A percentile compares a stretch with the other conserved stretches of the same genome.
phyloP scores from a whole-genome alignment of 768 basidiomycete species.

The Lentinula edodes region DNA sequence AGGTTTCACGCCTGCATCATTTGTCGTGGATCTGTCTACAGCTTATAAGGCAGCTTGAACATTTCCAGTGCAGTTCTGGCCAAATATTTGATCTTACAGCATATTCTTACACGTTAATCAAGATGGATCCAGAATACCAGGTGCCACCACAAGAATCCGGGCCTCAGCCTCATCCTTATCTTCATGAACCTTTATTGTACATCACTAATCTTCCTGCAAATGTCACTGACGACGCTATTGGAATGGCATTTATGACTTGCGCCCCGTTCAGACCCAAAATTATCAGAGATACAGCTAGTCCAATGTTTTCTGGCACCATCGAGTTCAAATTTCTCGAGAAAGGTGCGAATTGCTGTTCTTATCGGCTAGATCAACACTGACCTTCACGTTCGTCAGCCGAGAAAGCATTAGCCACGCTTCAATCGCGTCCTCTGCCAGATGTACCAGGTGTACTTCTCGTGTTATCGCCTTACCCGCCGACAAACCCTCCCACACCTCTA shows the following conservation, averaged over 20 bases:
- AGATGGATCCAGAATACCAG: conserved; percentile 41
- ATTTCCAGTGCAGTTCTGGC: not conserved
- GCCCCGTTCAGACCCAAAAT: conserved; percentile 82
- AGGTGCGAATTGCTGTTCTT: conserved; percentile 41
- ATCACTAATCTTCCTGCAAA: conserved; percentile 72
- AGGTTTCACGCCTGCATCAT: not conserved
- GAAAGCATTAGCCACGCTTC: conserved; percentile 81
- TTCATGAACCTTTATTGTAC: conserved; percentile 78
- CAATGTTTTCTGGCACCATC: conserved; percentile 63
- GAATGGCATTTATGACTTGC: conserved; percentile 65
- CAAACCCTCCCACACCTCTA: conserved; percentile 66
- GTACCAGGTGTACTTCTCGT: conserved; percentile 53
- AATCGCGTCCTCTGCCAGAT: conserved; percentile 61
- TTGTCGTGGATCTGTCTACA: not conserved
- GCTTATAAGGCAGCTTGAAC: not conserved
- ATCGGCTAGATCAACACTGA: conserved; percentile 5
- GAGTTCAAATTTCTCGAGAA: conserved; percentile 81
- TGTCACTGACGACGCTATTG: conserved; percentile 73
- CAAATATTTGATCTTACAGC: not conserved
- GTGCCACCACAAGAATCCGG: conserved; percentile 22
- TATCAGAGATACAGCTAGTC: conserved; percentile 48
- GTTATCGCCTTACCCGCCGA: conserved; percentile 81
- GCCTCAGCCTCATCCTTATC: conserved; percentile 70
- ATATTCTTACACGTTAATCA: conserved; percentile 15
- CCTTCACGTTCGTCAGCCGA: conserved; percentile 50